Evolutionary conservation across 108 stramenopile species (phyloP), one percentile per base, ranked within the genome.

Genomic region (Cyclotella baltica): DNA sequence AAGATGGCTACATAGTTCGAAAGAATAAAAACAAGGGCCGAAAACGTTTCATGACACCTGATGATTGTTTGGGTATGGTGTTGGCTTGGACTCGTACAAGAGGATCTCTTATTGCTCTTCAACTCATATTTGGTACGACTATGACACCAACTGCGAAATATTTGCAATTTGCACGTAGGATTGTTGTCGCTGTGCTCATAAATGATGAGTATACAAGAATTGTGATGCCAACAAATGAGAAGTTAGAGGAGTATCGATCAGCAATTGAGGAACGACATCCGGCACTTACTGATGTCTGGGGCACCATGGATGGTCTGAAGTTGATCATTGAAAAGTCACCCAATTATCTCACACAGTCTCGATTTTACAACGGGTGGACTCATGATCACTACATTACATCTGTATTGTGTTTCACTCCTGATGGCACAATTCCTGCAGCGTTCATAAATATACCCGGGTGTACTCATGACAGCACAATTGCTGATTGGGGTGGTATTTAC

Each of bases 331-430:
- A 55, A 6, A 1, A 1, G 11, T 1, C 55, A 55, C 5, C 55
- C 3, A 25, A 55, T 25, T 6, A 1, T 4, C 2, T 55, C 2
- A 25, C 23, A 3, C 55, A 55, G 25, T 25, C 55, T 25, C 20
- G 55, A 2, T 48, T 48, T 6, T 48, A 48, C 47, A n/a, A n/a
- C n/a, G n/a, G n/a, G n/a, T n/a, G n/a, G n/a, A 70, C 2, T 46
- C 46, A 52, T 48, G 48, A 70, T 11, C 69, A 70, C 23, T 70
- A 20, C 20, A 43, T 70, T 4, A 70, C 69, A 46, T 52, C 31
- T 37, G 63, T 83, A 15, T 61, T 85, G 72, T 69, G 76, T 56
- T 85, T 85, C 70, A 35, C 43, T 31, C 70, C 80, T 34, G 80
- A 85, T 55, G 76, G 75, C 20, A 68, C 55, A 4, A 85, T 85